Percentiles rank a stretch among this genome's conserved stretches.
Conservation (phyloP, 371 early-diverging fungal species). For the Mucor lusitanicus region DNA sequence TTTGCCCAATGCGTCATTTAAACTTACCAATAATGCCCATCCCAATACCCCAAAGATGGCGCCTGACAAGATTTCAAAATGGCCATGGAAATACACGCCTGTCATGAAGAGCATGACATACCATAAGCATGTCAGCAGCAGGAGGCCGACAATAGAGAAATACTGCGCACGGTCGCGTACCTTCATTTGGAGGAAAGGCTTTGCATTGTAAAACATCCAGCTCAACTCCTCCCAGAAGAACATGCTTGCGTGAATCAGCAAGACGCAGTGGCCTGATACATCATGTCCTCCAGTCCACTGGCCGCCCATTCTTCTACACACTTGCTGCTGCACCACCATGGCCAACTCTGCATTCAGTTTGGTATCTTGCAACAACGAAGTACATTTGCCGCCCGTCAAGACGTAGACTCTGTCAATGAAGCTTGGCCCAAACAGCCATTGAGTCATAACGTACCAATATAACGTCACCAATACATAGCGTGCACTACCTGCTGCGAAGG, state of each 20-base stretch:
- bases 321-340: constrained; percentile 31
- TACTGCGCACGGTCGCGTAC: constrained; percentile 20
- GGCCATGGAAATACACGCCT: constrained; percentile 80
- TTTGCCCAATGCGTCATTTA: not conserved
- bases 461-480: constrained; percentile 71
- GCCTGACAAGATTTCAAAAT: constrained; percentile 73
- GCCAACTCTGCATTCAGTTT: constrained; percentile 3
- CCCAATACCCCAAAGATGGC: constrained; percentile 67
- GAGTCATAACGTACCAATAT: constrained; percentile 84
- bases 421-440: constrained; percentile 83
- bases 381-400: constrained; percentile 69
- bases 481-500: constrained; percentile 26
- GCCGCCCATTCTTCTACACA: constrained; percentile 71
- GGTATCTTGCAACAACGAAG: constrained; percentile 16
- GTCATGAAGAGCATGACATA: constrained; percentile 79
- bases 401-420: constrained; percentile 80
- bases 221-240: constrained; percentile 77
- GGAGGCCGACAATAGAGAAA: constrained; percentile 33
- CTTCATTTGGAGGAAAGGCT: constrained; percentile 21
- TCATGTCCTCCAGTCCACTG: constrained; percentile 80
- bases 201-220: constrained; percentile 31
- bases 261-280: constrained; percentile 88
- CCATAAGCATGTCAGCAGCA: constrained; percentile 61
- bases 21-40: constrained; percentile 61
- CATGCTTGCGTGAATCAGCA: constrained; percentile 82